Percentiles rank a stretch among this genome's conserved stretches.
phyloP scores from a whole-genome alignment of 371 early-diverging fungal genomes.

The Rhizomucor miehei region DNA sequence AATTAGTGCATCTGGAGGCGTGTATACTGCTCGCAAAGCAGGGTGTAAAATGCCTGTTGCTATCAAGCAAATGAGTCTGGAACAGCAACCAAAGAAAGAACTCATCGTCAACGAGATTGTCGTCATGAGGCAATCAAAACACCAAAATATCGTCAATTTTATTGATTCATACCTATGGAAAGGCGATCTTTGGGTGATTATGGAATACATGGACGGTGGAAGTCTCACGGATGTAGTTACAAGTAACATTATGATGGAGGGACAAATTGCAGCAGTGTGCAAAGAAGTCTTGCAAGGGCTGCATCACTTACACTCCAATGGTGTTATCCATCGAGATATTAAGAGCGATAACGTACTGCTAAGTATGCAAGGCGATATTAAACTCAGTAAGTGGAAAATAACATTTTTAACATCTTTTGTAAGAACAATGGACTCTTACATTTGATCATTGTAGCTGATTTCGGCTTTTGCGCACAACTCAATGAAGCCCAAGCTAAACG shows the following conservation, averaged over 20 bases:
- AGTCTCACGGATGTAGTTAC: constrained; percentile 92
- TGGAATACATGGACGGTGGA: constrained; percentile 99
- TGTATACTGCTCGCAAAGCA: constrained; percentile 79
- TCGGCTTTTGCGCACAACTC: constrained; percentile 95
- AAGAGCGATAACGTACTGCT: constrained; percentile 96
- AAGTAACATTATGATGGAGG: constrained; percentile 90
- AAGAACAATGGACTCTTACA: neutral
- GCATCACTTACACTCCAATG: constrained; percentile 89
- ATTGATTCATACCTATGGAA: constrained; percentile 89
- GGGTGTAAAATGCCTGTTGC: constrained; percentile 71
- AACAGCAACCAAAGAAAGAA: constrained; percentile 95
- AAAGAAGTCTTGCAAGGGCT: constrained; percentile 89
- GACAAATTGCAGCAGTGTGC: constrained; percentile 93
- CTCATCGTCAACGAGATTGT: constrained; percentile 95
- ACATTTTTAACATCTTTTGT: neutral
- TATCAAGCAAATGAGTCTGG: constrained; percentile 96
- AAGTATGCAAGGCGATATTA: constrained; percentile 84
- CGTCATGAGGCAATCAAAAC: constrained; percentile 87
- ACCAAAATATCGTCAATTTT: constrained; percentile 95
- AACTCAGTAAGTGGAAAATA: constrained; percentile 70
- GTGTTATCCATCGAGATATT: constrained; percentile 97
- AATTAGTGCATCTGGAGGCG: constrained; percentile 96
- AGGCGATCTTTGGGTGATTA: constrained; percentile 91
- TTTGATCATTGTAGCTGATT: constrained; percentile 68
- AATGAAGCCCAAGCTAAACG: constrained; percentile 77